Evolutionary conservation across 2,329 filamentous ascomycete species (phyloP).

Genomic region (Coniosporium tulheliwenetii): DNA sequence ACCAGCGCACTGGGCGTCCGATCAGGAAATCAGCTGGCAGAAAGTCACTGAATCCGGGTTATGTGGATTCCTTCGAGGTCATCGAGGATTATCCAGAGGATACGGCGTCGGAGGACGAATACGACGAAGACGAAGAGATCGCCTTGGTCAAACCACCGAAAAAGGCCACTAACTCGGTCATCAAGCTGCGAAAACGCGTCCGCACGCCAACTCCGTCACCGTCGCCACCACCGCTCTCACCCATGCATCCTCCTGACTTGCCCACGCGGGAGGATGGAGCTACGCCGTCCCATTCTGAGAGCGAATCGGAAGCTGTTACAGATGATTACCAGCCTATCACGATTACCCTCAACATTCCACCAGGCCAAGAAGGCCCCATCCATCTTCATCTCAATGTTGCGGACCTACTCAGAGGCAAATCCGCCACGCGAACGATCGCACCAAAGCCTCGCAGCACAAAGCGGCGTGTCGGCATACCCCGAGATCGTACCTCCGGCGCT

Average conservation of each 20-base stretch:
- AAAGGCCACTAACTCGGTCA: neutral
- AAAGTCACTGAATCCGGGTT: constrained; percentile 18
- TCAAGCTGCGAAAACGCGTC: constrained; percentile 10
- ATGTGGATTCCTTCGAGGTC: constrained; percentile 20
- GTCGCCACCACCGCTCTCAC: constrained; percentile 16
- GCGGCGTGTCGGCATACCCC: neutral
- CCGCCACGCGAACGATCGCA: no score
- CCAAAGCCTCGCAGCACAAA: no score
- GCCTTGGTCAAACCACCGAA: constrained; percentile 4
- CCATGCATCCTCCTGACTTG: constrained; percentile 9
- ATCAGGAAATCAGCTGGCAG: constrained; percentile 24
- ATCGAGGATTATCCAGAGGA: constrained; percentile 3
- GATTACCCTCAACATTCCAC: constrained; percentile 29
- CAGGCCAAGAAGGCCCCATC: constrained; percentile 28
- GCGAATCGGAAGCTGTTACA: constrained; percentile 5
- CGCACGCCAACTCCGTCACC: constrained; percentile 19
- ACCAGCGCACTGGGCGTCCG: constrained; percentile 24
- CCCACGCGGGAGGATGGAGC: neutral
- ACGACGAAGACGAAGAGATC: constrained; percentile 14
- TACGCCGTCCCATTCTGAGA: neutral
- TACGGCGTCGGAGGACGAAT: constrained; percentile 9
- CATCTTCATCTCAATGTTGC: constrained; percentile 23
- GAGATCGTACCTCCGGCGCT: neutral
- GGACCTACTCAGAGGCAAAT: neutral
- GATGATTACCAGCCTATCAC: constrained; percentile 12